phyloP scores from a whole-genome alignment of 129 eudicot genomes.

The Saussurea involucrata region DNA sequence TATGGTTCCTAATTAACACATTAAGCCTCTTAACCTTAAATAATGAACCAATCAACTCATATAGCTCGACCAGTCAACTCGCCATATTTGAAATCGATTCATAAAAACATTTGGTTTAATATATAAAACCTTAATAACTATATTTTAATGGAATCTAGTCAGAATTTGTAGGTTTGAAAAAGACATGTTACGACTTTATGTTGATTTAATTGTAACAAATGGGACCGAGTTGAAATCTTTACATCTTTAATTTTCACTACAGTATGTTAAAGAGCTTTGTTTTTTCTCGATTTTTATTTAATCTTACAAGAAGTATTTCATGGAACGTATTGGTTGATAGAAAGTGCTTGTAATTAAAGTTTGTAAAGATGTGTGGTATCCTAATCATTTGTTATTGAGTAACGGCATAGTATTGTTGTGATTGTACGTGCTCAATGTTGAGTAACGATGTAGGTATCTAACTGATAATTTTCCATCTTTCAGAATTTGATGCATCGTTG shows the following conservation, averaged over 20 bases:
- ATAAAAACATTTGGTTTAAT: not conserved
- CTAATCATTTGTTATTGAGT: no score
- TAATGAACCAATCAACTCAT: not conserved
- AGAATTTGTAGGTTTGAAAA: not conserved
- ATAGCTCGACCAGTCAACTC: not conserved
- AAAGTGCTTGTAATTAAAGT: no score
- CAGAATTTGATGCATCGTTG: no score
- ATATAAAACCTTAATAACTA: not conserved
- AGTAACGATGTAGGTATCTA: no score
- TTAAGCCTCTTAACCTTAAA: not conserved
- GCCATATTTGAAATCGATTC: not conserved
- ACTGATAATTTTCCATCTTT: no score
- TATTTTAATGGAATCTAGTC: not conserved
- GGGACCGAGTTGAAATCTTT: not conserved
- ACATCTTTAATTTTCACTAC: not conserved
- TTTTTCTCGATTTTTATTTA: no score
- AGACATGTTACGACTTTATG: not conserved
- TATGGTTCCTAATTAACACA: not conserved
- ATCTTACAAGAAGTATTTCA: no score
- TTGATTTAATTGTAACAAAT: not conserved
- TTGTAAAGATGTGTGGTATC: no score
- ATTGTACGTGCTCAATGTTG: no score
- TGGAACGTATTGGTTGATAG: no score
- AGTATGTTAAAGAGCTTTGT: not conserved
- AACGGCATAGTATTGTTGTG: no score